Evolutionary conservation across 2,329 filamentous ascomycete species (phyloP).

Genomic region (Aureobasidium sp.): DNA sequence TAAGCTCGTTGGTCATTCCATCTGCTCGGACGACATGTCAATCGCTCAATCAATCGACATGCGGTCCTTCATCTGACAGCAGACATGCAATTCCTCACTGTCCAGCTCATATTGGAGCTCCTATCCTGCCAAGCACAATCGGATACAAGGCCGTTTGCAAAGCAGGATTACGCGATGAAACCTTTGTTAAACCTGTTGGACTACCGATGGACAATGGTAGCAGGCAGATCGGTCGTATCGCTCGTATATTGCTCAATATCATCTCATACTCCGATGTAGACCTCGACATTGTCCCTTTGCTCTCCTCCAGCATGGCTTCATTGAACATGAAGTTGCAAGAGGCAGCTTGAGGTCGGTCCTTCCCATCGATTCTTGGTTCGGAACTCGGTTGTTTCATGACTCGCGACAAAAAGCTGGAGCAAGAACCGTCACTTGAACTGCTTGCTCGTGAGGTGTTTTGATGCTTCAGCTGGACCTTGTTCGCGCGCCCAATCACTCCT

Average conservation of each 20-base stretch:
- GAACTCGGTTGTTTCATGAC: slow-evolving; percentile 11
- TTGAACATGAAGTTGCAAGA: not conserved
- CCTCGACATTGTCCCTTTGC: not conserved
- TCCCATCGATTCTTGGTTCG: not conserved
- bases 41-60: slow-evolving; percentile 2
- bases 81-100: not conserved
- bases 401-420: slow-evolving; percentile 12
- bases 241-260: not conserved
- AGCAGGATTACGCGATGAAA: slow-evolving; percentile 13
- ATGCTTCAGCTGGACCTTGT: not conserved
- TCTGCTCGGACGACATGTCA: slow-evolving; percentile 1
- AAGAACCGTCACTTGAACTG: slow-evolving; percentile 4
- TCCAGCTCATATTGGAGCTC: not conserved
- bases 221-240: not conserved
- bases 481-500: not conserved
- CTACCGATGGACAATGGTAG: not conserved
- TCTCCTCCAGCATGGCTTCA: not conserved
- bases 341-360: not conserved
- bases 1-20: not conserved
- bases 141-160: slow-evolving; percentile 9
- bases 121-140: slow-evolving; percentile 1
- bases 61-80: not conserved
- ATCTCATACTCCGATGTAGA: not conserved
- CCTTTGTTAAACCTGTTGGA: slow-evolving; percentile 13
- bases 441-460: slow-evolving; percentile 4